Evolutionary conservation across 352 stramenopile genomes (phyloP), one percentile per base, ranked within the genome.

Genomic region (Globisporangium uncinulatum): DNA sequence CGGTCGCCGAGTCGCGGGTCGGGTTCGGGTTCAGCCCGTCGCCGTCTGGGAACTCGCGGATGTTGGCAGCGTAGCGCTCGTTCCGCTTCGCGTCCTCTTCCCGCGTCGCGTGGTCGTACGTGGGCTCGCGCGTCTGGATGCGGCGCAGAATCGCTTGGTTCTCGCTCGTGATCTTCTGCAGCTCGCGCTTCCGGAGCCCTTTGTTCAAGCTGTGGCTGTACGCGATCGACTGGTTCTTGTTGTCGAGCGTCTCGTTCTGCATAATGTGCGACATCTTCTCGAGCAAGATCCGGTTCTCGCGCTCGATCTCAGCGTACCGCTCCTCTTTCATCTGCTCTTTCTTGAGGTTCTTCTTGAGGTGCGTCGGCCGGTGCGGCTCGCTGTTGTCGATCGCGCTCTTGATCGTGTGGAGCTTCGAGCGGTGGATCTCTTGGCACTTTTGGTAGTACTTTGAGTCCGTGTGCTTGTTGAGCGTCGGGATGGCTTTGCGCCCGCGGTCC

Each of bases 241-340:
- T 93, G 69, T 95, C 86, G 9, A 93, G 66, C 55, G 82, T 82
- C 51, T 94, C 84, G 50, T 73, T 88, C 67, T 94, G 84, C 86
- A 95, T 95, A 65, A 99, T 99, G 58, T 95, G 82, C 13, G 89
- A 97, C 95, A 99, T 99, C 67, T 98, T 98, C 65, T 98, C 89
- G 41, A 99, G 74, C 54, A 99, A 61, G 44, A 99, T 94, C 53
- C 94, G 86, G 67, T 99, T 99, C 66, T 98, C 96, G 17, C 90
- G 89, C 73, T 98, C 95, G 60, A 98, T 98, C 63, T 97, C 83
- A 29, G 87, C 87, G 52, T 93, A 95, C 47, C 93, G 77, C 45
- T 99, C 96, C 69, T 98, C 94, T 64, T 98, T 97, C 70, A 98
- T 87, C 62, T 97, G 90, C 70, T 98, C 96, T 57, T 96, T 98